Evolutionary conservation across 1,284 basidiomycete species (phyloP).

Genomic region (Boletus sp.): DNA sequence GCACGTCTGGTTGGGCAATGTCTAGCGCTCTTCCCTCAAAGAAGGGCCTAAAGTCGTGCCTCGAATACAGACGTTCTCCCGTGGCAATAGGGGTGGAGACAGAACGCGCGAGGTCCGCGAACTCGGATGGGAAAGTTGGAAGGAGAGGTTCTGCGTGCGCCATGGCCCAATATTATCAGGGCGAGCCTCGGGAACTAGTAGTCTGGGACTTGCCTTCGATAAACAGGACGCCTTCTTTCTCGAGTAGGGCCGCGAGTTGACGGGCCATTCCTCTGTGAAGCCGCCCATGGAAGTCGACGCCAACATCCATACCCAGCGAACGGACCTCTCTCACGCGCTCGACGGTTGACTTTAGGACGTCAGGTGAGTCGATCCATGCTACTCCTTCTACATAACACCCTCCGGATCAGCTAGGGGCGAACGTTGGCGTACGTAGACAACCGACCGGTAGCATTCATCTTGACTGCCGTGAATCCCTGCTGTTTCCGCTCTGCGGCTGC

Average conservation of each 20-base stretch:
- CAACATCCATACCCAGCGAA: conserved; percentile 65
- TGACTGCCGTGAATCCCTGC: conserved; percentile 75
- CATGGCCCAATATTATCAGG: not conserved
- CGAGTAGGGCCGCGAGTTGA: conserved; percentile 66
- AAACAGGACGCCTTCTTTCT: conserved; percentile 67
- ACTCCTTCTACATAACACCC: conserved; percentile 36
- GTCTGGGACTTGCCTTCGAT: conserved; percentile 52
- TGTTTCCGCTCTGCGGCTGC: conserved; percentile 61
- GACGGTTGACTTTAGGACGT: conserved; percentile 56
- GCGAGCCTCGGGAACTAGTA: not conserved
- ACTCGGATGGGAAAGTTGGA: conserved; percentile 66
- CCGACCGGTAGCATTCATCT: conserved; percentile 71
- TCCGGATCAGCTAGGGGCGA: not conserved
- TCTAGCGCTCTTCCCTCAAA: conserved; percentile 68
- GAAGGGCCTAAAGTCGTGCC: conserved; percentile 71
- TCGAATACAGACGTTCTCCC: conserved; percentile 70
- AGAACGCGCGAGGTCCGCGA: conserved; percentile 59
- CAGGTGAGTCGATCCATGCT: conserved; percentile 51
- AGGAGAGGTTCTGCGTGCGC: conserved; percentile 55
- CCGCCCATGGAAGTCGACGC: conserved; percentile 61
- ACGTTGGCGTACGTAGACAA: not conserved
- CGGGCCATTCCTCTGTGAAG: conserved; percentile 78
- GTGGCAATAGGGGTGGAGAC: conserved; percentile 70
- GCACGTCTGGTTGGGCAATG: conserved; percentile 73
- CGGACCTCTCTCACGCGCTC: conserved; percentile 63